Evolutionary conservation across 2,329 filamentous ascomycete species (phyloP).

Genomic region (Alternaria postmessia): DNA sequence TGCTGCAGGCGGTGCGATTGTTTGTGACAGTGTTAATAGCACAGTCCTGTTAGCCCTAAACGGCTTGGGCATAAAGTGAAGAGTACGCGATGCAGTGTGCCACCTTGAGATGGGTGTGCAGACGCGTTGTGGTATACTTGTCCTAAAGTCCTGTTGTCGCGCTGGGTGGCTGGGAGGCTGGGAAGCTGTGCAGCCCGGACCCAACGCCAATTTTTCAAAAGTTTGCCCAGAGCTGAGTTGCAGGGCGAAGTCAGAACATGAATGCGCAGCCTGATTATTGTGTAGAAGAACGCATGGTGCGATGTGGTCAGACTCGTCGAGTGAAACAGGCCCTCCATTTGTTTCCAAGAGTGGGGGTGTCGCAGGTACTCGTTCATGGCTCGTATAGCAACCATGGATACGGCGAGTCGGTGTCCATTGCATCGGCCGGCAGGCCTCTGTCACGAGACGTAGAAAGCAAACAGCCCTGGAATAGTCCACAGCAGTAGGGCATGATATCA

Average conservation of each 20-base stretch:
- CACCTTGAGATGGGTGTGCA: background rate
- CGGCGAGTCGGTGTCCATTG: background rate
- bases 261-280: background rate
- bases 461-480: background rate
- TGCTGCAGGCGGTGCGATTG: background rate
- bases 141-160: background rate
- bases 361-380: background rate
- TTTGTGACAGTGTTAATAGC: background rate
- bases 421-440: background rate
- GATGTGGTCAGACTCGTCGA: background rate
- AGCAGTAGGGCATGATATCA: slow-evolving; percentile 1
- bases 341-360: background rate
- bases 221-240: background rate
- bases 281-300: background rate
- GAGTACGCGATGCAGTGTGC: background rate
- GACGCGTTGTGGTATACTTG: background rate
- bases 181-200: background rate
- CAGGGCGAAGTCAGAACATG: background rate
- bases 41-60: background rate
- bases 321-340: background rate
- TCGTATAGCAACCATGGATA: background rate
- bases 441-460: background rate
- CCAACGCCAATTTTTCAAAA: background rate
- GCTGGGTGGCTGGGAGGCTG: background rate
- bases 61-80: background rate